phyloP scores from a whole-genome alignment of 208 protist genomes.

The Tetramitus jugosus region DNA sequence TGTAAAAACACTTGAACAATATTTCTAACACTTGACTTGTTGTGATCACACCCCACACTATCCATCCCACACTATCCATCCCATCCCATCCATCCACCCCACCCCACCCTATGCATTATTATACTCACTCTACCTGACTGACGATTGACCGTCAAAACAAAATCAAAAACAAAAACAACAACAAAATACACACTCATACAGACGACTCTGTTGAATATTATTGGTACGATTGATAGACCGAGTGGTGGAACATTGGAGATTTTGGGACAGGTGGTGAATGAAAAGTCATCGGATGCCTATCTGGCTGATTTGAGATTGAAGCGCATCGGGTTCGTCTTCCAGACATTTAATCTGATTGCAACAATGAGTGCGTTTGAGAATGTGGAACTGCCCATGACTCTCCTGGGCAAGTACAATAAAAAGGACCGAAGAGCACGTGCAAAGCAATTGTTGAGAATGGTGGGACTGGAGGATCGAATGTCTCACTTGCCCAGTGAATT shows the following conservation, averaged over 20 bases:
- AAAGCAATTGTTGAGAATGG: conserved; percentile 70
- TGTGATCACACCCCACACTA: too few species aligned
- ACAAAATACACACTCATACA: conserved; percentile 40
- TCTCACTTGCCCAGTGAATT: conserved; percentile 88
- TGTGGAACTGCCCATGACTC: conserved; percentile 91
- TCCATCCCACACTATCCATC: too few species aligned
- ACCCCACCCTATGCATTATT: too few species aligned
- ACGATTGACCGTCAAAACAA: too few species aligned
- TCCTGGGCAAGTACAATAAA: conserved; percentile 65
- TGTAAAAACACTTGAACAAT: too few species aligned
- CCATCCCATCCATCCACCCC: too few species aligned
- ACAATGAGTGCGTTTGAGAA: conserved; percentile 93
- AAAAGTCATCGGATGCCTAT: conserved; percentile 54
- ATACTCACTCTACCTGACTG: too few species aligned
- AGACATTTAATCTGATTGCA: conserved; percentile 93
- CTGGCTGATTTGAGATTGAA: conserved; percentile 77
- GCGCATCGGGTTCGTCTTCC: conserved; percentile 91
- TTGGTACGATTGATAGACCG: conserved; percentile 48
- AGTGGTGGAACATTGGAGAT: conserved; percentile 54
- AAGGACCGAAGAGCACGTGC: conserved; percentile 69
- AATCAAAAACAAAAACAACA: too few species aligned
- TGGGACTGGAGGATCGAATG: conserved; percentile 86
- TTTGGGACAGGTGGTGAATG: conserved; percentile 56
- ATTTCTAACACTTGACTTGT: too few species aligned
- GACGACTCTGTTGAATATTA: conserved; percentile 54